A percentile compares a stretch with the other conserved stretches of the same genome.
Conservation (phyloP, 1,284 basidiomycete genomes). For the Sphagnurus paluster region DNA sequence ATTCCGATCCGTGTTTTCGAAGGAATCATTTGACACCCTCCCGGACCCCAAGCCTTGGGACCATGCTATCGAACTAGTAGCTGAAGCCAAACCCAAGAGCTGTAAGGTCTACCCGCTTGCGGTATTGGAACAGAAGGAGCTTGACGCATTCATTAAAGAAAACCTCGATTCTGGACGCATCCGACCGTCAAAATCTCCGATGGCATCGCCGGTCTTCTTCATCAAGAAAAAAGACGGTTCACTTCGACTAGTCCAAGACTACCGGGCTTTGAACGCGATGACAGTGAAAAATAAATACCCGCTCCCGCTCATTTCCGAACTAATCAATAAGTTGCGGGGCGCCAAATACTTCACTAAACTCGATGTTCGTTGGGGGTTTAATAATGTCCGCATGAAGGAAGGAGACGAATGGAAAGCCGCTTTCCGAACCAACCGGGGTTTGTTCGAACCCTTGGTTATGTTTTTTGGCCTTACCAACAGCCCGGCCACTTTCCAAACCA, state of each 20-base stretch:
- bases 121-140: conserved; percentile 23
- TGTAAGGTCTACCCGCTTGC: conserved; percentile 29
- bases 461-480: conserved; percentile 35
- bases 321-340: conserved; percentile 28
- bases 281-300: conserved; percentile 38
- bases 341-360: not conserved
- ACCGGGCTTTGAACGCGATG: conserved; percentile 34
- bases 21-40: conserved; percentile 3
- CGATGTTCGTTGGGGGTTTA: conserved; percentile 13
- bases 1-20: not conserved
- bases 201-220: conserved; percentile 42
- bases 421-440: conserved; percentile 31
- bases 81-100: conserved; percentile 10
- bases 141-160: conserved; percentile 32
- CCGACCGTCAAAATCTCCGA: conserved; percentile 27
- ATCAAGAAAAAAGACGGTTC: conserved; percentile 42
- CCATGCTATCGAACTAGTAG: conserved; percentile 26
- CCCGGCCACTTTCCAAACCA: conserved; percentile 29
- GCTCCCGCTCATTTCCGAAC: conserved; percentile 34
- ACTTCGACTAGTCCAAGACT: conserved; percentile 33
- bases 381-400: conserved; percentile 30
- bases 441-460: conserved; percentile 34
- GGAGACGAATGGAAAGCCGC: conserved; percentile 25
- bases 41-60: conserved; percentile 20
- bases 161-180: conserved; percentile 28